phyloP scores from a whole-genome alignment of 129 eudicot genomes.

The Centaurea solstitialis region DNA sequence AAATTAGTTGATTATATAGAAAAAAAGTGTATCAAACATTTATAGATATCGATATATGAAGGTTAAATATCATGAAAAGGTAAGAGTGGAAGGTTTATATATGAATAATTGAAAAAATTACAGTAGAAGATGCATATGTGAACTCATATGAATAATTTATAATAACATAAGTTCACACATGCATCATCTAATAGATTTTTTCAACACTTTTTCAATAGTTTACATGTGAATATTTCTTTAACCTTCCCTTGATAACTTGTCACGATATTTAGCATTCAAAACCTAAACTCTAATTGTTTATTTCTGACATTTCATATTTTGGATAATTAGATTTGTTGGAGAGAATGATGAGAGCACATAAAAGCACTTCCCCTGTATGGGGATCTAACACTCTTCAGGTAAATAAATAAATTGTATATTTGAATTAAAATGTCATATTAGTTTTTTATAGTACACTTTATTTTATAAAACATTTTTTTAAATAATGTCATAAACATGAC shows the following conservation, averaged over 20 bases:
- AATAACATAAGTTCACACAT: neutral
- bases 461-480: too few species aligned
- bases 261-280: neutral
- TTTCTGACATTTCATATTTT: neutral
- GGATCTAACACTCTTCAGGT: constrained; percentile 63
- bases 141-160: neutral
- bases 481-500: neutral
- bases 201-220: too few species aligned
- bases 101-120: too few species aligned
- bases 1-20: neutral
- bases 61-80: too few species aligned
- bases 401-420: neutral
- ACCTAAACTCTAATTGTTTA: neutral
- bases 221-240: neutral
- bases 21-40: neutral
- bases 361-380: constrained; percentile 48
- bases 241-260: neutral
- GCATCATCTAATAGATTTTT: too few species aligned
- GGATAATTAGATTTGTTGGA: constrained; percentile 38
- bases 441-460: too few species aligned
- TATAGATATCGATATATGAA: neutral
- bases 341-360: constrained; percentile 44
- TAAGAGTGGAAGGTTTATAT: too few species aligned
- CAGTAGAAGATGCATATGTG: too few species aligned
- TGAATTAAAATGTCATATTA: neutral